phyloP scores from a whole-genome alignment of 2,329 filamentous ascomycete genomes.

The Nigrospora osmanthi region DNA sequence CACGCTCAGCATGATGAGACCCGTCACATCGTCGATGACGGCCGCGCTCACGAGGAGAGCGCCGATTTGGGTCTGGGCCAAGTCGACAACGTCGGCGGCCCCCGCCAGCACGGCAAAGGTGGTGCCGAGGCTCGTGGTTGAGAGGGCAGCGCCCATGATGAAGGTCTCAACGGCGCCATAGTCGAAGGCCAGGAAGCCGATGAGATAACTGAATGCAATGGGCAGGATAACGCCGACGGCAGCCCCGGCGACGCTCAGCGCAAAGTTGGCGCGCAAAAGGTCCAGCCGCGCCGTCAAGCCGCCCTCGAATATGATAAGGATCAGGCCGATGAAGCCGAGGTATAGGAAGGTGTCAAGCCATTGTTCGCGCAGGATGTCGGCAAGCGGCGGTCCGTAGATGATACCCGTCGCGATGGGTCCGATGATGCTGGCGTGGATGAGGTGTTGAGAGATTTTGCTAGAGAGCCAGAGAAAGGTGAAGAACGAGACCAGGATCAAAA shows the following conservation, averaged over 20 bases:
- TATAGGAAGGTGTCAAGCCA: not conserved
- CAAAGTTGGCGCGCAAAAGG: not conserved
- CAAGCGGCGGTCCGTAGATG: not conserved
- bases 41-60: constrained; percentile 36
- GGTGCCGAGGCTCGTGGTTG: constrained; percentile 25
- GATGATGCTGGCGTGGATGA: not conserved
- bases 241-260: not conserved
- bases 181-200: not conserved
- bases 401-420: not conserved
- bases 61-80: constrained; percentile 32
- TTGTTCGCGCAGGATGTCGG: not conserved
- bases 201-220: not conserved
- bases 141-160: constrained; percentile 21
- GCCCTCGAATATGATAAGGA: not conserved
- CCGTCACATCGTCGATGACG: constrained; percentile 36
- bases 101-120: constrained; percentile 45
- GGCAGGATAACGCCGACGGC: not conserved
- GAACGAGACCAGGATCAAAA: not conserved
- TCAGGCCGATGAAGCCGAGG: not conserved
- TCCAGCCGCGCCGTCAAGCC: not conserved
- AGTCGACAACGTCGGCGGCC: constrained; percentile 23
- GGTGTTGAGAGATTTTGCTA: not conserved
- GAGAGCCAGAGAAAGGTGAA: not conserved
- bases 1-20: constrained; percentile 30
- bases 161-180: constrained; percentile 6